Evolutionary conservation across 164 flowering plant species (phyloP).

Genomic region (Chimonanthus salicifolius): DNA sequence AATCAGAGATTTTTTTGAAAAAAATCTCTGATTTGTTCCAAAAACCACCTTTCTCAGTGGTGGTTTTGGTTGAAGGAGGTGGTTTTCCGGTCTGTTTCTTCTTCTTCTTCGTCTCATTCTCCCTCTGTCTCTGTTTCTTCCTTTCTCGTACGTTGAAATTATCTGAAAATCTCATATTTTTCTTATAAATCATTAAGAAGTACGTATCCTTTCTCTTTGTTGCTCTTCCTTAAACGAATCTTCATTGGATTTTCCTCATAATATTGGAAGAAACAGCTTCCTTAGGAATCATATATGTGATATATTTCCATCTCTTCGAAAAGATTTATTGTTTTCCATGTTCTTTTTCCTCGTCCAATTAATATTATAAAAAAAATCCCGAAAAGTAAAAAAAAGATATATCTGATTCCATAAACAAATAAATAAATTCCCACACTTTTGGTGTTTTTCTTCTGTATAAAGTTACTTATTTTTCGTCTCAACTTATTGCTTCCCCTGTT

Average conservation of each 20-base stretch:
- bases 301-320: neutral
- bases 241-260: neutral
- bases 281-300: neutral
- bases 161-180: neutral
- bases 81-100: neutral
- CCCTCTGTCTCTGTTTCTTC: no score
- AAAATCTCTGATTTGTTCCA: neutral
- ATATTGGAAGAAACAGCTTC: neutral
- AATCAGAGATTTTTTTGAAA: neutral
- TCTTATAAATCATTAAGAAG: no score
- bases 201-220: neutral
- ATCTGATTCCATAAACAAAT: neutral
- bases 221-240: neutral
- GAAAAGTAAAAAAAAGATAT: no score
- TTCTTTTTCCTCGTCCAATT: neutral
- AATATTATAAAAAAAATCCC: no score
- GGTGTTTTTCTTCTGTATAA: neutral
- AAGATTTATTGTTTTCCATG: neutral
- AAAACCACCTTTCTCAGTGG: neutral
- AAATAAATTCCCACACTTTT: neutral
- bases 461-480: neutral
- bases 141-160: neutral
- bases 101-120: neutral
- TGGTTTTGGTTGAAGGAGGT: neutral
- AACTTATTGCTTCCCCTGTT: neutral